Evolutionary conservation across 345 rosid species (phyloP), one percentile per base, ranked within the genome.

Genomic region (Viola odorata): DNA sequence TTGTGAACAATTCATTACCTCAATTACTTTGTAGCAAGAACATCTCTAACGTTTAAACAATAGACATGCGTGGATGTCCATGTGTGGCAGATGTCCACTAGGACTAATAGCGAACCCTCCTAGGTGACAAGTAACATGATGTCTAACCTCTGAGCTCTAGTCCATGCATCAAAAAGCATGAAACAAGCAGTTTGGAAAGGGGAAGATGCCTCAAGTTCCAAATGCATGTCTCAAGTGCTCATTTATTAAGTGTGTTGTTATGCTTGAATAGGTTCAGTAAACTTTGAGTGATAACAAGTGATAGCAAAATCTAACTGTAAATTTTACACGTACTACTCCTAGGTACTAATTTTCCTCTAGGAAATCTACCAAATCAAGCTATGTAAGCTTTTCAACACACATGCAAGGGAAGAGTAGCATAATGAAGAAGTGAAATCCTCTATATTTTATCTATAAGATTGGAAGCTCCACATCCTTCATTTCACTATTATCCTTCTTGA

Each of bases 11-110:
- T 53, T 45, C 39, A 52, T 42, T 47, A 12, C 37, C 4, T 55
- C 7, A 7, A 8, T 13, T 37, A 51, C 50, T 10, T 13, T 58
- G 23, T 38, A 32, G 15, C n/a, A 58, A 12, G 32, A 13, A 37
- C 16, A 5, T 49, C 54, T 51, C 12, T 9, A 39, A 55, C 17
- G 47, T 44, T 11, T 36, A 13, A 23, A 47, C 3, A 9, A 47
- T 47, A 39, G 15, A 39, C 39, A 50, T 57, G 38, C 52, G 47
- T 40, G 53, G 41, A 58, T 56, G 40, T 50, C 53, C 41, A 65
- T 50, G 41, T 47, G 41, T 45, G 13, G 12, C 38, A 7, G 32
- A 59, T 41, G 32, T 10, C 40, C 15, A 38, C 4, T 44, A 14
- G 32, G 12, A 13, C 36, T 8, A 53, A 39, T 6, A 44, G 8